Evolutionary conservation across 1,284 basidiomycete species (phyloP).

Genomic region (Rhodotorula glutinis): DNA sequence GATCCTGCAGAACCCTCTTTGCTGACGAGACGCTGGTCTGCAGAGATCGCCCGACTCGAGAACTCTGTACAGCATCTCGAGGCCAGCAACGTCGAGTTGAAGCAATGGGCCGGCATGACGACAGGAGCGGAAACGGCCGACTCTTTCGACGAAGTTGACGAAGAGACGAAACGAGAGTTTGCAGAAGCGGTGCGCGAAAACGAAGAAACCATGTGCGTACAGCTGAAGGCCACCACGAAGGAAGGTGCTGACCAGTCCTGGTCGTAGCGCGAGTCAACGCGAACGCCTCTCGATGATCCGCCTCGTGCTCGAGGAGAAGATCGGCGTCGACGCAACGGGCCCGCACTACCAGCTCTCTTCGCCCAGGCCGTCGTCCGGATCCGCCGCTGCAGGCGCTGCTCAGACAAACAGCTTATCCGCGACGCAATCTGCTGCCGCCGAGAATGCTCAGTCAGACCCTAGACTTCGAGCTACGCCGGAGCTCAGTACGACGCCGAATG

Average conservation of each 20-base stretch:
- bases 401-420: too few relatives aligned
- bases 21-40: too few relatives aligned
- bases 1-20: too few relatives aligned
- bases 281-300: conserved; percentile 35
- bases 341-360: conserved; percentile 25
- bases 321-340: conserved; percentile 35
- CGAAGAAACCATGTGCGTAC: conserved; percentile 31
- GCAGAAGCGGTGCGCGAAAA: conserved; percentile 24
- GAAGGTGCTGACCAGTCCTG: too few relatives aligned
- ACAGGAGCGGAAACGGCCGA: neutral
- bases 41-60: conserved; percentile 34
- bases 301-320: conserved; percentile 28
- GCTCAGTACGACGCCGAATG: too few relatives aligned
- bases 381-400: too few relatives aligned
- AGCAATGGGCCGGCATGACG: neutral
- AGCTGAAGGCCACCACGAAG: too few relatives aligned
- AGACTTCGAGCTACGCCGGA: too few relatives aligned
- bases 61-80: conserved; percentile 32
- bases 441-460: neutral
- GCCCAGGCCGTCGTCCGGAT: neutral
- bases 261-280: conserved; percentile 30
- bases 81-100: conserved; percentile 31
- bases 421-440: neutral
- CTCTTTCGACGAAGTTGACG: conserved; percentile 12
- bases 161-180: conserved; percentile 22